Evolutionary conservation across 768 basidiomycete species (phyloP), one percentile per base, ranked within the genome.

Genomic region (Boletus tomentosulus): DNA sequence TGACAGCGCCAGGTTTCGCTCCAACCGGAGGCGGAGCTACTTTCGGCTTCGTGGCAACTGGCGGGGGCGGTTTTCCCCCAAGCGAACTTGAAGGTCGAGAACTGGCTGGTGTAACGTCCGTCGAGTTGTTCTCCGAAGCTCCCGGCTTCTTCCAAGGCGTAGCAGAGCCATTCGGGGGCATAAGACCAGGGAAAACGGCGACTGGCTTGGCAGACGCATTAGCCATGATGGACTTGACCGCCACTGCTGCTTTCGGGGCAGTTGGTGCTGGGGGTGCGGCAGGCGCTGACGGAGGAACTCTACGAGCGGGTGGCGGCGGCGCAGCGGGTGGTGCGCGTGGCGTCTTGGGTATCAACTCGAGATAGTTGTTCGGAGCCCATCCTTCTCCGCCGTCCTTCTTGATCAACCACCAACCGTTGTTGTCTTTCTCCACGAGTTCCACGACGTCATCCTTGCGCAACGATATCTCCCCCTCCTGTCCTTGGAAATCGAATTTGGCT

Each of bases 361-460:
- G 83, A 65, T 94, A 97, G 69, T 92, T 94, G 60, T 87, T 85
- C 2, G 97, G 97, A 19, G 95, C 92, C 94, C 95, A 99, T 13
- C 92, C 97, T 66, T 98, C 93, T 16, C 74, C 72, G 3, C 80
- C 81, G 49, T 78, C 80, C 71, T 88, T 92, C 78, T 87, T 90
- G 53, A 98, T 87, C 31, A 97, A 78, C 96, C 97, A 98, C 97
- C 97, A 99, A 3, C 96, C 97, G 62, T 96, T 96, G 55, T 94
- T 84, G 65, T 87, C 86, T 68, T 97, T 93, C 74, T 96, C 87
- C 31, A 94, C 76, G 19, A 98, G 75, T 73, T 98, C 95, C 1
- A 98, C 90, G 3, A 89, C 54, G 56, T 98, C 97, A 62, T 94
- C 97, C 70, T 98, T 98, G 60, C 79, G 81, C 48, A 99, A 71